Evolutionary conservation across 257 asterid genomes (phyloP), one percentile per base, ranked within the genome.

Genomic region (Linaria vulgaris): DNA sequence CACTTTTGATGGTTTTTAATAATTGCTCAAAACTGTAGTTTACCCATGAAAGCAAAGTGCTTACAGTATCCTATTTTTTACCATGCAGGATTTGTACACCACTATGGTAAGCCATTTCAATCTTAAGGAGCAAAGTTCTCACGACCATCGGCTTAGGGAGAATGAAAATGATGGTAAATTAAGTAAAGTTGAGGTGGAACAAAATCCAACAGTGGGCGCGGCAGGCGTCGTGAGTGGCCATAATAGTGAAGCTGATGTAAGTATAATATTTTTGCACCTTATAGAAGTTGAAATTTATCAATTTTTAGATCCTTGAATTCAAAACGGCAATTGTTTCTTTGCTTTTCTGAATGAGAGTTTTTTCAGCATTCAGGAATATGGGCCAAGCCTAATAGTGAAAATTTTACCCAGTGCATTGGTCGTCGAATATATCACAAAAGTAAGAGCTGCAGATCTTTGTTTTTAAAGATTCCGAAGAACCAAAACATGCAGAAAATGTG

Each of bases 331-430:
- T 31, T 2, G n/a, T 59, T 64, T 56, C 24, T 56, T 24, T 57
- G 56, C 37, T 59, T 49, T 69, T 61, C 67, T 54, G 74, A 59
- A 55, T 24, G 61, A 50, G 56, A 70, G 52, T 24, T 55, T 68
- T 74, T 70, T 66, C 94, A 90, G 97, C 74, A 77, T 80, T 81
- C 82, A 56, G 96, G 78, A 79, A 83, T 85, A 72, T 94, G 99
- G 99, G 75, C 90, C 73, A 77, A 78, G 63, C 99, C 99, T 37
- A 69, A 87, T 45, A 87, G 90, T 54, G 94, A 80, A 74, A 89
- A 92, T 77, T 89, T 82, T 76, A 81, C 83, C 53, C 94, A 76
- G 61, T 92, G 99, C 77, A 76, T 85, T 65, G 96, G 79, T 77
- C 80, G 79, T 56, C 83, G 95, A 51, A 85, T 72, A 75, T 78